These are phyloP conservation scores for Puccinia sorghi DNA, from an alignment of 1,284 basidiomycete genomes.

Conservation along the genomic window DNA sequence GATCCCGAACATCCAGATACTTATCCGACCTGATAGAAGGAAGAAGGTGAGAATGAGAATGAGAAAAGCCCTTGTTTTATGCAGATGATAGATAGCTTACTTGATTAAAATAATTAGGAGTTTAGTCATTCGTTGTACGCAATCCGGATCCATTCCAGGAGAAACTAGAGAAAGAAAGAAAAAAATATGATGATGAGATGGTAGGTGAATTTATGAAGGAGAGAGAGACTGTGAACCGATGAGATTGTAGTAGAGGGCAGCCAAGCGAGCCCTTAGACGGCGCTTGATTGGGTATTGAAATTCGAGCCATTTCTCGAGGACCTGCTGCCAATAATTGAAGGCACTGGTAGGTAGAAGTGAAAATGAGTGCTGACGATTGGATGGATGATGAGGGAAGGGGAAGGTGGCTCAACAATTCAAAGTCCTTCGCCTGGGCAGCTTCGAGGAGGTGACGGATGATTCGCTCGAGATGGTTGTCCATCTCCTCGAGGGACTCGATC, in stretches of 20 bases:
- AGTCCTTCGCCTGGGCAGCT: conserved; percentile 76
- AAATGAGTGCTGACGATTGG: conserved; percentile 55
- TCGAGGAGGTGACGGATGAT: conserved; percentile 74
- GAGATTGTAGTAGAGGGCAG: conserved; percentile 80
- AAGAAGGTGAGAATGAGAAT: not conserved
- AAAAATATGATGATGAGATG: not conserved
- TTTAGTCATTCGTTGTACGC: conserved; percentile 71
- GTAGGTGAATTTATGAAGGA: not conserved
- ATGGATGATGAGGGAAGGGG: conserved; percentile 61
- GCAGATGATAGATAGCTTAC: conserved; percentile 60
- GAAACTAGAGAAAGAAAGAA: conserved; percentile 61
- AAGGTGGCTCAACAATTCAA: conserved; percentile 62
- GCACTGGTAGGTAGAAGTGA: conserved; percentile 51
- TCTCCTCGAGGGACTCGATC: conserved; percentile 74
- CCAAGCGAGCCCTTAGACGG: conserved; percentile 72
- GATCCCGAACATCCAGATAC: conserved; percentile 73
- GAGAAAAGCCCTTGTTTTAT: not conserved
- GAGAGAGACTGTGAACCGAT: conserved; percentile 59
- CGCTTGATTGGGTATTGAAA: conserved; percentile 83
- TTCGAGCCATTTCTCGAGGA: conserved; percentile 69
- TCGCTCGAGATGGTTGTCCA: conserved; percentile 76
- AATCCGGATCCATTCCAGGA: conserved; percentile 72
- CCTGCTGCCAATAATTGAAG: conserved; percentile 58
- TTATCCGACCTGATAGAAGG: conserved; percentile 68
- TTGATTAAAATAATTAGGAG: conserved; percentile 72